phyloP scores from a whole-genome alignment of 306 rosid species.

The Quillaja saponaria region DNA sequence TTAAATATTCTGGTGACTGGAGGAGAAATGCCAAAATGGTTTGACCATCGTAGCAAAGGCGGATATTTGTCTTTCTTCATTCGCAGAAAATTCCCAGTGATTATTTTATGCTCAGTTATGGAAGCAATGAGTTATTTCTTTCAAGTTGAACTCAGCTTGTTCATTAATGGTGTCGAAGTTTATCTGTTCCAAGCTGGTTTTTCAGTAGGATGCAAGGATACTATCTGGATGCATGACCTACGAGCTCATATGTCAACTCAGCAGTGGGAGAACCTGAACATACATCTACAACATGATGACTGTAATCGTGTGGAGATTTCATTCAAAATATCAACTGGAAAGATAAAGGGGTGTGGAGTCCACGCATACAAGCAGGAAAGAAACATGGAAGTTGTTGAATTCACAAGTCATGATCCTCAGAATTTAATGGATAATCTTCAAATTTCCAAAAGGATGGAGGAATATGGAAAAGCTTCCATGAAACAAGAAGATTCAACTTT shows the following conservation, averaged over 20 bases:
- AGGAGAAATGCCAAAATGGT: too few species aligned
- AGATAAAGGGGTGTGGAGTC: slow-evolving; percentile 1
- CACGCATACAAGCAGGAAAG: neutral
- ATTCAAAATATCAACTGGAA: neutral
- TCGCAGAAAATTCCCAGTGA: too few species aligned
- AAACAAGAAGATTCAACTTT: too few species aligned
- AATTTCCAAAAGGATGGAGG: too few species aligned
- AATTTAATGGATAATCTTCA: too few species aligned
- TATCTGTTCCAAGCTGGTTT: neutral
- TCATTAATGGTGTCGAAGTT: neutral
- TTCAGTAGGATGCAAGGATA: neutral
- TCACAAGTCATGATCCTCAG: neutral
- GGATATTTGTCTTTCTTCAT: too few species aligned
- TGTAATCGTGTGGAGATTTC: slow-evolving; percentile 18
- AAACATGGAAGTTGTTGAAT: slow-evolving; percentile 6
- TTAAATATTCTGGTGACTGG: too few species aligned
- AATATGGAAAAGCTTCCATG: too few species aligned
- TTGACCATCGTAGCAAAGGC: too few species aligned
- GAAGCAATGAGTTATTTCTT: too few species aligned
- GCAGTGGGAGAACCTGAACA: too few species aligned
- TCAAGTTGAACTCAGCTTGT: neutral
- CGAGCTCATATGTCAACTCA: neutral
- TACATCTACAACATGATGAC: neutral
- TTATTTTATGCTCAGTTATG: too few species aligned
- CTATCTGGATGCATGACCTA: slow-evolving; percentile 10